Base-by-base conservation (phyloP, 2,329 filamentous ascomycete species). In the Incumbomyces lentus region DNA sequence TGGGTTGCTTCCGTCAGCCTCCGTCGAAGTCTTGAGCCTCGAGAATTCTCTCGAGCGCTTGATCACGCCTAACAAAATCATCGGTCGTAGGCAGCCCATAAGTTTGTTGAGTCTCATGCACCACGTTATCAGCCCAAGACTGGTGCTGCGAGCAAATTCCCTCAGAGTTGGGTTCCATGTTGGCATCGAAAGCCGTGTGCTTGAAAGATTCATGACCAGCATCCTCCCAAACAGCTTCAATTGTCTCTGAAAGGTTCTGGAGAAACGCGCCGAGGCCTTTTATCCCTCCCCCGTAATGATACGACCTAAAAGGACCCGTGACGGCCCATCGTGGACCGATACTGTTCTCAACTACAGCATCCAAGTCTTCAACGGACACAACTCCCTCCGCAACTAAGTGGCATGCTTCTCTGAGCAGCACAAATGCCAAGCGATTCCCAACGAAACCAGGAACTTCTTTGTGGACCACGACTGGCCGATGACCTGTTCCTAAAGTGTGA, bases 401-500 rank as follows among this genome's bases (percentile, higher is more conserved):
- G 19, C 75, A 70, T 2, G 75, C 72, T 54, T 79, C 76, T 5
- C 74, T 62, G 31, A 78, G 61, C 18, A 80, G 53, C 1, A 75
- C 75, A 59, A 77, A 79, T 0, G 74, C 73, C 2, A 80, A 63
- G 10, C 76, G 60, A 47, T 79, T 80, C 3, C 72, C 74, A 6
- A 79, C 75, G 50, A 79, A 79, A 1, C 76, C 76, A 0, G 92
- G 94, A 69, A 85, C 86, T 78, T 94, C 81, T 78, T 90, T 86
- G 65, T 95, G 81, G 70, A 81, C 86, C 82, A 95, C 94, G 77
- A 89, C 95, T 64, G 90, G 88, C 64, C 95, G 84, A 67, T 90
- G 88, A 73, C 95, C 89, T 68, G 90, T 88, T 66, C 89, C 88
- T 82, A 95, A 95, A 75, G 93, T 86, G 69, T 84, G 82, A 66